phyloP scores from a whole-genome alignment of 2,329 filamentous ascomycete genomes.

The Simplicillium sp. region DNA sequence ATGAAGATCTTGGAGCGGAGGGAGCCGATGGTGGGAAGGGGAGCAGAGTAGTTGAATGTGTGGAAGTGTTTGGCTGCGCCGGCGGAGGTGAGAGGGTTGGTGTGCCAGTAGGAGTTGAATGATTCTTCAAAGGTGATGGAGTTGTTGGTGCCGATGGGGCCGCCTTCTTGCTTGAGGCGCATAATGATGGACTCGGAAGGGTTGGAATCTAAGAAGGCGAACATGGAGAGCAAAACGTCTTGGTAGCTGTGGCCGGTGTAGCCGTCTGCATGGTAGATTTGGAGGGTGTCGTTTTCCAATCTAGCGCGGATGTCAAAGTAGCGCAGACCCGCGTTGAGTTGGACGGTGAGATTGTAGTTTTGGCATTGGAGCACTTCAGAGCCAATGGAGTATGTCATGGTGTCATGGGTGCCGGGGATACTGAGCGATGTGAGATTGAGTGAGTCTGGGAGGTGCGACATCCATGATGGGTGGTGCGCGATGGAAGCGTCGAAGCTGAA shows the following conservation, averaged over 20 bases:
- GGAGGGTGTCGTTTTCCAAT: conserved; percentile 29
- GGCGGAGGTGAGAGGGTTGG: conserved; percentile 21
- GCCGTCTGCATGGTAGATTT: conserved; percentile 36
- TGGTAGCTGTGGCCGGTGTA: conserved; percentile 34
- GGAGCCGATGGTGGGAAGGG: conserved; percentile 33
- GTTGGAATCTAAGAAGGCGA: conserved; percentile 33
- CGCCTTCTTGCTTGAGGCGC: conserved; percentile 39
- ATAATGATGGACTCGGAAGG: conserved; percentile 37
- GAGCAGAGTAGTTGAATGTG: conserved; percentile 17
- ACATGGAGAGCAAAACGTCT: conserved; percentile 32
- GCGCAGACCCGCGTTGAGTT: conserved; percentile 36
- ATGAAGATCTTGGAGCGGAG: conserved; percentile 36
- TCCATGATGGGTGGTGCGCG: conserved; percentile 23
- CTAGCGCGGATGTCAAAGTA: conserved; percentile 40
- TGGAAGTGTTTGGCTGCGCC: conserved; percentile 27
- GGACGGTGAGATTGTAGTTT: conserved; percentile 32
- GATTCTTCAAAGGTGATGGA: conserved; percentile 33
- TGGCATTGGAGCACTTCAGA: conserved; percentile 33
- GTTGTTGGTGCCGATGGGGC: conserved; percentile 23
- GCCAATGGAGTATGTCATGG: conserved; percentile 35
- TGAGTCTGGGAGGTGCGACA: conserved; percentile 28
- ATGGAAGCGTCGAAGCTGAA: conserved; percentile 25
- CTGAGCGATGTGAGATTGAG: conserved; percentile 32
- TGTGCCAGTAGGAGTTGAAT: conserved; percentile 29
- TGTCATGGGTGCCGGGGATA: conserved; percentile 44